Base-by-base conservation (phyloP, 805 yeast species). In the Candida coquimbonensis region DNA sequence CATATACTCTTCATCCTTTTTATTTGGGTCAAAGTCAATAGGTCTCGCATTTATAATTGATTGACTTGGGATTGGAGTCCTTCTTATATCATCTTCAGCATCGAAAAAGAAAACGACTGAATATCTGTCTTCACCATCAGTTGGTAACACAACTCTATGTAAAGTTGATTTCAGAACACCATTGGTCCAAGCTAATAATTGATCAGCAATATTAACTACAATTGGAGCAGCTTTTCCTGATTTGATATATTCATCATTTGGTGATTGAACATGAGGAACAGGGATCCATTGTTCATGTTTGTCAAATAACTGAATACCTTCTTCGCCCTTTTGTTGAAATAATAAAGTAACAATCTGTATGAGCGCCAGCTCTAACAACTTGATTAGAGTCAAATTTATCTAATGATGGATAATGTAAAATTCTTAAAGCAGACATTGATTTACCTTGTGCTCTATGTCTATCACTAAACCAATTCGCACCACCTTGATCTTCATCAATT, bases 81-180 rank as follows among this genome's bases (percentile, higher is more conserved):
- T 66, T 44, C 72, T 62, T 0, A 86, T 75, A 11, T 72, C 75
- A 50, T 83, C 76, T 47, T 78, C 79, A 5, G 95, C 95, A 56
- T 87, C 93, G 43, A 83, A 77, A 68, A 86, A 86, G 54, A 81
- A 80, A 3, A 83, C 95, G 55, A 84, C 82, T 0, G 91, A 83
- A 63, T 85, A 86, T 50, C 95, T 71, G 50, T 83, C 87, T 16
- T 82, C 81, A 52, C 66, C 47, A 62, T 74, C 60, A 69, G 80
- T 36, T 81, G 87, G 64, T 75, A 86, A 57, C 67, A 72, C 69
- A 52, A 82, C 88, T 52, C 95, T 67, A 60, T 86, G 95, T 25
- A 83, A 64, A 1, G 95, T 83, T 3, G 89, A 81, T 57, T 78
- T 83, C 55, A 86, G 68, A 24, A 82, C 63, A 2, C 89, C 89